phyloP scores from a whole-genome alignment of 2,329 filamentous ascomycete genomes.

The Acarospora socialis region DNA sequence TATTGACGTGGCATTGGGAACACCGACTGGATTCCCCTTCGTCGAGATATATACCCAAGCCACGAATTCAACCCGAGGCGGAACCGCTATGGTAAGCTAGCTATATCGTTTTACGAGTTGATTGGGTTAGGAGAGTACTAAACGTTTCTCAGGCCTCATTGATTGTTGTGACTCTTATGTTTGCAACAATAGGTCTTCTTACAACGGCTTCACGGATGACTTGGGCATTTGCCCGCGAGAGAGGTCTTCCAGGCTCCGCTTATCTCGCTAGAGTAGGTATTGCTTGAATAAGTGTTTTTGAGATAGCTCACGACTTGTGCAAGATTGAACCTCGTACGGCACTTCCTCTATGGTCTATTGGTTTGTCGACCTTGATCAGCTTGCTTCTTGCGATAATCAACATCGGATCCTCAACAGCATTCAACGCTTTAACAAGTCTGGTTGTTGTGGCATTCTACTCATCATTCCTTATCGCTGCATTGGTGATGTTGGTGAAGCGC shows the following conservation, averaged over 20 bases:
- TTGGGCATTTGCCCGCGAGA: constrained; percentile 32
- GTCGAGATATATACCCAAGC: constrained; percentile 37
- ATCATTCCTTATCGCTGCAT: constrained; percentile 29
- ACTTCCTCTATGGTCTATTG: constrained; percentile 5
- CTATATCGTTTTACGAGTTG: no score
- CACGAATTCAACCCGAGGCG: constrained; percentile 28
- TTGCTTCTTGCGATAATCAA: constrained; percentile 24
- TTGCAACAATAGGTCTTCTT: constrained; percentile 19
- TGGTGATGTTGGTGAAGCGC: constrained; percentile 29
- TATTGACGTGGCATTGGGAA: constrained; percentile 19
- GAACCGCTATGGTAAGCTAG: constrained; percentile 36
- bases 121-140: no score
- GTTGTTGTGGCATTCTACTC: constrained; percentile 30
- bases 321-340: constrained; percentile 3
- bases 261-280: constrained; percentile 1
- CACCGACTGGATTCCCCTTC: constrained; percentile 34
- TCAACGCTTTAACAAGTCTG: constrained; percentile 33
- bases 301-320: not conserved
- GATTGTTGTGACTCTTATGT: constrained; percentile 6
- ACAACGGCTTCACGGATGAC: constrained; percentile 25
- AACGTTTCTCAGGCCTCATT: constrained; percentile 25
- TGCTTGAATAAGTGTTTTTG: not conserved
- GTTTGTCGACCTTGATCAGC: constrained; percentile 1
- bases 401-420: constrained; percentile 28
- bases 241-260: constrained; percentile 14